Base-by-base conservation (phyloP, 371 early-diverging fungal species). In the Rhizopus arrhizus region DNA sequence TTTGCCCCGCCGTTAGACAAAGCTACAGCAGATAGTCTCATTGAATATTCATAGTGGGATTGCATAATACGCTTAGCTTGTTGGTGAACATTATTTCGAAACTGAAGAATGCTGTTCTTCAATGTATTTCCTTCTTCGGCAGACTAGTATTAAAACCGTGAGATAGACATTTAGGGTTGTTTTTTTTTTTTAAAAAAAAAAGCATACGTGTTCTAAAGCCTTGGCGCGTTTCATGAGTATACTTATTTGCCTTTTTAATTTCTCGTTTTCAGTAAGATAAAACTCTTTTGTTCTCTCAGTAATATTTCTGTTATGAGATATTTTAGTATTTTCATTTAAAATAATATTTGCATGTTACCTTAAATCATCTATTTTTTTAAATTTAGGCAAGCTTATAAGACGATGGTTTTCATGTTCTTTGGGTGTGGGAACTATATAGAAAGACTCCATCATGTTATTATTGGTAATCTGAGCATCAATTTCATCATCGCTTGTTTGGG, bases 51-150 rank as follows among this genome's bases (percentile, higher is more conserved):
- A 29, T 80, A 78, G 10, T 68, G 71, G 2, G 68, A 68, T 58
- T 78, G 80, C 78, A 73, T 78, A 10, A 80, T 76, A 8, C 78
- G 60, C 47, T 75, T 77, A 22, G 86, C 89, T 59, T 91, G 89
- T 55, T 82, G 85, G 55, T 89, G 89, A 3, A 92, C 85, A 72
- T 92, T 91, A 41, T 90, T 88, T 31, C 88, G 80, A 58, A 93
- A 89, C 61, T 88, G 91, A 22, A 89, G 70, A 48, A 93, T 90
- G 60, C 90, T 90, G 65, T 86, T 89, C 52, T 85, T 84, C 5
- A 93, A 74, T 81, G 89, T 82, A 40, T 81, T 85, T 65, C 89
- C 88, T 72, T 92, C 94, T 51, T 89, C 87, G 0, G 87, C 88
- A 2, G 91, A 81, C 82, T 88, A 70, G n/a, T 11, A 43, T n/a